Evolutionary conservation across 2,329 filamentous ascomycete species (phyloP), one percentile per base, ranked within the genome.

Genomic region (Paradendryphiella salina): DNA sequence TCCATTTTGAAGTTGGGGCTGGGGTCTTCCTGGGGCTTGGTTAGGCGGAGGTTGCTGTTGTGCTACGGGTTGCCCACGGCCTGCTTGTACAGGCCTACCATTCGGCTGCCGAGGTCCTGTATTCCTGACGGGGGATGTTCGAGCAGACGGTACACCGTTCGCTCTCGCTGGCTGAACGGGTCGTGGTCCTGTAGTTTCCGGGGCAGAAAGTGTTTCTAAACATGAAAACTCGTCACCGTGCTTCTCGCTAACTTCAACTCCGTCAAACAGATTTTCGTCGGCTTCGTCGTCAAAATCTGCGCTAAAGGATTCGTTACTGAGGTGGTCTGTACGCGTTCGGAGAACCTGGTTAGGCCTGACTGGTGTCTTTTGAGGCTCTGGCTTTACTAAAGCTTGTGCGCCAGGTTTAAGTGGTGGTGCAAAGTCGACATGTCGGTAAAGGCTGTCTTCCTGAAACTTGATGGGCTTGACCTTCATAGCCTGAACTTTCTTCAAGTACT

Each of bases 401-500:
- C 70, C 74, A n/a, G 33, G 45, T 23, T 72, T 70, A 56, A 50
- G 64, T 18, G 80, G 69, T 4, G 80, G 79, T 13, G 76, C 82
- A 69, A 82, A 95, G 67, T 92, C 89, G 1, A 84, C 76, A 72
- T 96, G 92, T 32, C 93, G 84, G 73, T 96, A 87, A 31, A 97
- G 79, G 33, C 86, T 86, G n/a, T 82, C 81, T 55, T 88, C 85
- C 60, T 93, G 85, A 76, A 91, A 96, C 72, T 83, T 90, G 23
- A 84, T 82, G 57, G 90, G 88, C 49, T 82, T 80, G 13, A 86
- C 83, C 78, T 96, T 97, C 66, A 99, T 80, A 75, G 90, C 96
- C 43, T 86, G 88, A n/a, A 97, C 89, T 71, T 90, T 92, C 44
- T 85, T 82, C 49, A 99, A 79, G 70, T 96, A 99, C 54, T 93